These are phyloP conservation scores for Backusella tarrabulga DNA, from an alignment of 192 early-diverging fungal species.

Conservation along the genomic window DNA sequence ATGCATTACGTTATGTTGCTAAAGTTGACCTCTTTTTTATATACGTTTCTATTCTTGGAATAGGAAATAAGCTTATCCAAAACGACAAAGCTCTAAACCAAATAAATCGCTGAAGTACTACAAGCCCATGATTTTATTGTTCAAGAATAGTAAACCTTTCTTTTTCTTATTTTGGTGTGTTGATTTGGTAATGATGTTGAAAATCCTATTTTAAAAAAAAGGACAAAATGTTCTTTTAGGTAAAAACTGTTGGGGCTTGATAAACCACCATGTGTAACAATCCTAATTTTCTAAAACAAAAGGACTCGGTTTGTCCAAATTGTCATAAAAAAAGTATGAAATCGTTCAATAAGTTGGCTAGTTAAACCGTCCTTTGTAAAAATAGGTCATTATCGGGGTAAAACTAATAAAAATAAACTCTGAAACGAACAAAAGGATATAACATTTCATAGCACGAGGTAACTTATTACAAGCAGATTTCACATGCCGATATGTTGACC, in stretches of 20 bases:
- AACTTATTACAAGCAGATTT: conserved; percentile 1
- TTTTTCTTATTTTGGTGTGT: background rate
- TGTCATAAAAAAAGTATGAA: background rate
- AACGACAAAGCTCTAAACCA: background rate
- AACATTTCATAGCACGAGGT: background rate
- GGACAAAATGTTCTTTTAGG: background rate
- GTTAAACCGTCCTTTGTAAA: background rate
- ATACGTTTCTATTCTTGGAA: background rate
- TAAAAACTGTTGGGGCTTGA: conserved; percentile 3
- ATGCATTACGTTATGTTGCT: background rate
- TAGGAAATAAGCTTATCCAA: background rate
- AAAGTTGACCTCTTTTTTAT: background rate
- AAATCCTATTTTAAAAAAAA: background rate
- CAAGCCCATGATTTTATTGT: conserved; percentile 3
- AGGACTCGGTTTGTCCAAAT: background rate
- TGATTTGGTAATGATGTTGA: background rate
- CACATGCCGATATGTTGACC: conserved; percentile 7
- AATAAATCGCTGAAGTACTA: background rate
- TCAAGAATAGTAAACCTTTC: background rate
- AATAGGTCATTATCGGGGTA: background rate
- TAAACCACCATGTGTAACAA: background rate
- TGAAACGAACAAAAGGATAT: background rate
- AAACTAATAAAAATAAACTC: background rate
- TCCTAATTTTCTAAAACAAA: background rate
- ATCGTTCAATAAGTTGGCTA: background rate